Percentiles rank a stretch among this genome's conserved stretches.
phyloP scores from a whole-genome alignment of 768 basidiomycete species.

The Lanmaoa rubissima region DNA sequence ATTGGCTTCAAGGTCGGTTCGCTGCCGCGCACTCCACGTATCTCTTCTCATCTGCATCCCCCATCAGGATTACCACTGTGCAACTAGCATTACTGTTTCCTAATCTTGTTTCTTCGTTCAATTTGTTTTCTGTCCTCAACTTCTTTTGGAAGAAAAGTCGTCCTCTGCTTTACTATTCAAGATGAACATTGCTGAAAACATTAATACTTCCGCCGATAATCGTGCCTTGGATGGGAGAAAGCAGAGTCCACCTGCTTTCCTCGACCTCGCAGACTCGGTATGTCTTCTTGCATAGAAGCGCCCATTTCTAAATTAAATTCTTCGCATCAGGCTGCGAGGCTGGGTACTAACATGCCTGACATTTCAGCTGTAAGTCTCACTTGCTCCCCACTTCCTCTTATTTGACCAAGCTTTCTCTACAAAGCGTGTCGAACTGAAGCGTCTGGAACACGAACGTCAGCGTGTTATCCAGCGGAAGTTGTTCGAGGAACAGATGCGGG shows the following conservation, averaged over 20 bases:
- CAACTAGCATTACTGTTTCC: slow-evolving; percentile 57
- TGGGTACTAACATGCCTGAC: slow-evolving; percentile 85
- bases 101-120: slow-evolving; percentile 48
- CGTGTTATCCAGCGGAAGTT: slow-evolving; percentile 80
- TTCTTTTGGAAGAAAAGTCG: slow-evolving; percentile 51
- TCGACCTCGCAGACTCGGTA: slow-evolving; percentile 92
- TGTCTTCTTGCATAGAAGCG: slow-evolving; percentile 33
- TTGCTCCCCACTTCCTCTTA: background rate
- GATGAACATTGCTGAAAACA: slow-evolving; percentile 74
- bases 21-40: slow-evolving; percentile 13
- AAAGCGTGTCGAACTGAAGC: slow-evolving; percentile 87
- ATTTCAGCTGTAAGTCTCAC: slow-evolving; percentile 69
- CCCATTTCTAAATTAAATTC: slow-evolving; percentile 4
- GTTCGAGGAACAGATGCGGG: slow-evolving; percentile 97
- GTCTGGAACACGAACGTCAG: slow-evolving; percentile 83
- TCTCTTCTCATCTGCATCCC: slow-evolving; percentile 24
- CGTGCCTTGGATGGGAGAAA: slow-evolving; percentile 68
- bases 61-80: slow-evolving; percentile 59
- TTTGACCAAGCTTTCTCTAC: slow-evolving; percentile 8
- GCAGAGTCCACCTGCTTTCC: slow-evolving; percentile 87
- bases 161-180: slow-evolving; percentile 42
- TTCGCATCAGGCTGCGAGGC: slow-evolving; percentile 63
- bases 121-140: slow-evolving; percentile 54
- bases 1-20: slow-evolving; percentile 63
- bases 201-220: slow-evolving; percentile 73